Evolutionary conservation across 768 basidiomycete species (phyloP), one percentile per base, ranked within the genome.

Genomic region (Dictyophora rubrovolvata): DNA sequence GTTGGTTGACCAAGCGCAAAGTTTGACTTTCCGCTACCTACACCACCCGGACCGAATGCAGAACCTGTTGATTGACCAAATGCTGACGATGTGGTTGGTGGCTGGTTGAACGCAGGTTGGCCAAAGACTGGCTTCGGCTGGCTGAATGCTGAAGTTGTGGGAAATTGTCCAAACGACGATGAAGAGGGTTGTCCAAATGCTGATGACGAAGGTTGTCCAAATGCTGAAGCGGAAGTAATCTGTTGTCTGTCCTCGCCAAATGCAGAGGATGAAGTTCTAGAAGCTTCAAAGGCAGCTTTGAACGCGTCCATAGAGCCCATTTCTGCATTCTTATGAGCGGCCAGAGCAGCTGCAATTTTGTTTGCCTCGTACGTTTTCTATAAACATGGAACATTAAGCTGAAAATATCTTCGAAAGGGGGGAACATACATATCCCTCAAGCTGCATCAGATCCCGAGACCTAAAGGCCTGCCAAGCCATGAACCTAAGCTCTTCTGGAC

Each of bases 401-500:
- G 20, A 53, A 47, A 28, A 23, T 55, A 55, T 46, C 36, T 57
- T 10, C 28, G 28, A 28, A 23, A 0, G 35, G 23, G 17, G 4
- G n/a, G 17, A 12, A 75, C 85, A 63, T 63, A 90, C 91, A 69
- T 93, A 93, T 75, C 83, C 82, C 42, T 79, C 75, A 7, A 73
- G 63, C n/a, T 56, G 55, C 20, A n/a, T 48, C 4, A n/a, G n/a
- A 53, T 77, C 83, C 18, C 83, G 83, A 8, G 75, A 73, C 61
- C 77, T 75, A 20, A 79, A 62, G 0, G 87, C 85, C 8, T 73
- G 69, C 1, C 75, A 74, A 6, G 87, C 87, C 62, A 78, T 83
- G 37, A 85, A 72, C 48, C 88, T 77, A 49, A 94, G 71, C 69
- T 96, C 93, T 65, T 94, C 93, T 0, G 80, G 79, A 0, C 84